A percentile compares a stretch with the other conserved stretches of the same genome.
Conservation (phyloP, 495 filamentous ascomycete genomes). For the Xylona heveae region DNA sequence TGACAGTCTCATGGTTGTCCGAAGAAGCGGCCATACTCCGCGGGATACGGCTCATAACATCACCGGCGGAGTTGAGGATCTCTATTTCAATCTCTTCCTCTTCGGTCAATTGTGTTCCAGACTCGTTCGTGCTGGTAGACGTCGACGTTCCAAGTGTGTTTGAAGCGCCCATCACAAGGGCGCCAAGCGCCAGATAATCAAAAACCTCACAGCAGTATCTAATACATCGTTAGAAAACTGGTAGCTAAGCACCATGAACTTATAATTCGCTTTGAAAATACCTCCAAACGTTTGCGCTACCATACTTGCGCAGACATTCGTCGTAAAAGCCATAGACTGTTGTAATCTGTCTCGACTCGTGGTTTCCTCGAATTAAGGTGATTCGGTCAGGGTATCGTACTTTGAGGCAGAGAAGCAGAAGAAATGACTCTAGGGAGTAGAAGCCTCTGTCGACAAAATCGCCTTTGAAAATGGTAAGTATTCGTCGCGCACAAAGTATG, state of each 20-base stretch:
- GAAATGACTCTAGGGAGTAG: slow-evolving; percentile 92
- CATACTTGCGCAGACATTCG: slow-evolving; percentile 93
- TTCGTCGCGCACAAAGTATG: too few species aligned
- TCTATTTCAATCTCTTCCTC: slow-evolving; percentile 77
- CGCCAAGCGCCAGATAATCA: slow-evolving; percentile 89
- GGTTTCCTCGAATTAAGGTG: slow-evolving; percentile 89
- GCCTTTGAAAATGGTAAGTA: slow-evolving; percentile 22
- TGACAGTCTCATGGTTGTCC: slow-evolving; percentile 4
- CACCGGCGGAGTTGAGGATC: slow-evolving; percentile 61
- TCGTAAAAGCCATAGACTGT: slow-evolving; percentile 99
- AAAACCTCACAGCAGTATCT: slow-evolving; percentile 90
- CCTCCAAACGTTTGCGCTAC: slow-evolving; percentile 91
- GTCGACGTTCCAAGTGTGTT: slow-evolving; percentile 20
- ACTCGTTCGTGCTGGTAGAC: slow-evolving; percentile 15
- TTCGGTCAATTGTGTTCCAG: too few species aligned
- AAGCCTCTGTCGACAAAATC: slow-evolving; percentile 97
- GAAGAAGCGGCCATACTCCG: slow-evolving; percentile 17
- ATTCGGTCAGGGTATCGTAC: slow-evolving; percentile 96
- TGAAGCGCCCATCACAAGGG: slow-evolving; percentile 79
- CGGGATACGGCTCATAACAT: slow-evolving; percentile 52
- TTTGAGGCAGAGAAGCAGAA: slow-evolving; percentile 86
- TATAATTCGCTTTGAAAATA: too few species aligned
- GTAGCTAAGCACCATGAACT: neutral
- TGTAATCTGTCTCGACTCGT: slow-evolving; percentile 94
- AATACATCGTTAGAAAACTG: neutral